phyloP scores from a whole-genome alignment of 371 early-diverging fungal species.

The Conidiobolus incongruus region DNA sequence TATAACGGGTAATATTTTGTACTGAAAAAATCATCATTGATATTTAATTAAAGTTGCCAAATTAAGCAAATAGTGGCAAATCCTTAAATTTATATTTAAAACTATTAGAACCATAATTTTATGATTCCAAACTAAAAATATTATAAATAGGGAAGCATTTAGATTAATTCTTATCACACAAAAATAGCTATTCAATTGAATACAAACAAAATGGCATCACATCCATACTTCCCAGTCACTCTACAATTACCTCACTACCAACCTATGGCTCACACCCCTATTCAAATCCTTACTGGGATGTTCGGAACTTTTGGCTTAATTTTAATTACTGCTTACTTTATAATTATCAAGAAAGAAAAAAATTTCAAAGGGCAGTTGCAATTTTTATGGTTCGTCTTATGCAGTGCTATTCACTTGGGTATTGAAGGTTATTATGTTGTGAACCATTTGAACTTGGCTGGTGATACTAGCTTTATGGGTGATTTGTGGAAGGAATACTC shows the following conservation, averaged over 20 bases:
- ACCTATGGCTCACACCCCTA: conserved; percentile 15
- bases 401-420: conserved; percentile 49
- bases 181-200: no score
- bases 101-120: no score
- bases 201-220: no score
- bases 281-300: conserved; percentile 14
- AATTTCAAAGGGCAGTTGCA: conserved; percentile 11
- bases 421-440: conserved; percentile 75
- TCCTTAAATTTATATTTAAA: no score
- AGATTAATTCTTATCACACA: no score
- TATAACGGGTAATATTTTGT: no score
- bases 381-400: conserved; percentile 59
- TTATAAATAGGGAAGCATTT: no score
- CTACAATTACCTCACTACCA: conserved; percentile 23
- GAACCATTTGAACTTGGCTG: conserved; percentile 30
- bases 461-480: conserved; percentile 33
- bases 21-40: no score
- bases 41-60: no score
- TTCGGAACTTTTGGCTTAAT: conserved; percentile 12
- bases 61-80: no score
- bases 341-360: conserved; percentile 7
- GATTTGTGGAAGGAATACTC: conserved; percentile 87
- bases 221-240: conserved; percentile 30
- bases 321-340: conserved; percentile 8
- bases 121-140: no score